Conservation (phyloP, 140 eudicot genomes). For the Senecio squalidus region DNA sequence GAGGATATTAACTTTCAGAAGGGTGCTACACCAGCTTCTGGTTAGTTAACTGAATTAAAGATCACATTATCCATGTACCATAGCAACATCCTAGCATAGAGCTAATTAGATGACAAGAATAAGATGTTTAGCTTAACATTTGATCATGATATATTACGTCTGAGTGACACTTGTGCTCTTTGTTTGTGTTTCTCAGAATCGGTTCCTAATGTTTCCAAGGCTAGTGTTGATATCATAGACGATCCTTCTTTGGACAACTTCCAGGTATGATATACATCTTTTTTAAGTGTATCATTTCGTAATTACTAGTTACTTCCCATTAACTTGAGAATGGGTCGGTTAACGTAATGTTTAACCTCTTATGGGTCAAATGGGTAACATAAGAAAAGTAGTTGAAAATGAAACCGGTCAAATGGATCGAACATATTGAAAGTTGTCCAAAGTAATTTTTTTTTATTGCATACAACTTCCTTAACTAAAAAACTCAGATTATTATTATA, state of each 20-base stretch:
- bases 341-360: too few relatives aligned
- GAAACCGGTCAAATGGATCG: too few relatives aligned
- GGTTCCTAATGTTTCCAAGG: slow-evolving; percentile 29
- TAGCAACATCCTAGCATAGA: too few relatives aligned
- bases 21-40: slow-evolving; percentile 41
- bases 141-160: background rate
- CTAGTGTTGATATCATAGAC: slow-evolving; percentile 36
- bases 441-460: too few relatives aligned
- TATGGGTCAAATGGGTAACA: too few relatives aligned
- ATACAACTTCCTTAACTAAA: too few relatives aligned
- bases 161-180: background rate
- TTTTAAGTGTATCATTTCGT: background rate
- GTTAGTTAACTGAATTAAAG: slow-evolving; percentile 28
- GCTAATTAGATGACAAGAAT: background rate
- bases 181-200: slow-evolving; percentile 38
- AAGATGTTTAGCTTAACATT: slow-evolving; percentile 1
- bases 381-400: too few relatives aligned
- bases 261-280: slow-evolving; percentile 26
- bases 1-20: slow-evolving; percentile 35
- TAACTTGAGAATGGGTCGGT: too few relatives aligned
- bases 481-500: too few relatives aligned
- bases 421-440: too few relatives aligned
- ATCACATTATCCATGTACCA: too few relatives aligned
- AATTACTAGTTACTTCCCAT: too few relatives aligned
- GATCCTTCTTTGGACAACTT: slow-evolving; percentile 40